Evolutionary conservation across 2,329 filamentous ascomycete genomes (phyloP).

Genomic region (Penicillium corylophilum): DNA sequence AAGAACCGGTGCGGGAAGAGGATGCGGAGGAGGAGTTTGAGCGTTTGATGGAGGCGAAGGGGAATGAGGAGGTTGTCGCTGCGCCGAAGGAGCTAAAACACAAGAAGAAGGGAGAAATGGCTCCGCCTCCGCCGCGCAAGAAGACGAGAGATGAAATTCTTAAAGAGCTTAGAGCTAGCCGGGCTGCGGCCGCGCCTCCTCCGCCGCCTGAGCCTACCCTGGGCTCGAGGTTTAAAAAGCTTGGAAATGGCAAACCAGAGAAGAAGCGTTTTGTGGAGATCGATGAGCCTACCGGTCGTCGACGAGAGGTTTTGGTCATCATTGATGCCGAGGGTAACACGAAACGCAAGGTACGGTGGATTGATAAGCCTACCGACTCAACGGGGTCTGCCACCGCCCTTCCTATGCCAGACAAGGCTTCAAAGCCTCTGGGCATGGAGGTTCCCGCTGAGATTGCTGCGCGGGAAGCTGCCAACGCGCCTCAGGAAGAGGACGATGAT

Average conservation of each 20-base stretch:
- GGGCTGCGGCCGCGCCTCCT: conserved; percentile 42
- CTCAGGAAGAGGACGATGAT: conserved; percentile 53
- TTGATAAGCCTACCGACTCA: conserved; percentile 38
- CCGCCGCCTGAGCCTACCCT: conserved; percentile 50
- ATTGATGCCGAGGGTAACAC: conserved; percentile 60
- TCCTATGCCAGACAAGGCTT: conserved; percentile 45
- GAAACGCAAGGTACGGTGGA: conserved; percentile 61
- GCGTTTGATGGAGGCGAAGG: conserved; percentile 40
- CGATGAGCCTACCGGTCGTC: conserved; percentile 49
- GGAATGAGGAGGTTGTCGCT: conserved; percentile 29
- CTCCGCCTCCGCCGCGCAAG: conserved; percentile 46
- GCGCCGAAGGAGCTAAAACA: conserved; percentile 40
- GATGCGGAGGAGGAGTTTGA: conserved; percentile 65
- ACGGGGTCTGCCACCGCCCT: conserved; percentile 23
- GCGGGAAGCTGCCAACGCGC: conserved; percentile 29
- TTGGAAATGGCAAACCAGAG: conserved; percentile 48
- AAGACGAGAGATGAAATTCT: conserved; percentile 60
- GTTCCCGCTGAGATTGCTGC: conserved; percentile 45
- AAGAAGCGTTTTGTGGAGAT: conserved; percentile 56
- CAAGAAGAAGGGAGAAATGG: conserved; percentile 53
- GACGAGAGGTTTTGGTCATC: conserved; percentile 59
- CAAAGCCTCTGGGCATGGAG: conserved; percentile 52
- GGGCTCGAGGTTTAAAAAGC: conserved; percentile 56
- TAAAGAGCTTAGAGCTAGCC: conserved; percentile 57
- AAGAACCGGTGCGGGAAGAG: conserved; percentile 34